Evolutionary conservation across 78 protist genomes (phyloP).

Genomic region (Dictyostelium brefeldianum): DNA sequence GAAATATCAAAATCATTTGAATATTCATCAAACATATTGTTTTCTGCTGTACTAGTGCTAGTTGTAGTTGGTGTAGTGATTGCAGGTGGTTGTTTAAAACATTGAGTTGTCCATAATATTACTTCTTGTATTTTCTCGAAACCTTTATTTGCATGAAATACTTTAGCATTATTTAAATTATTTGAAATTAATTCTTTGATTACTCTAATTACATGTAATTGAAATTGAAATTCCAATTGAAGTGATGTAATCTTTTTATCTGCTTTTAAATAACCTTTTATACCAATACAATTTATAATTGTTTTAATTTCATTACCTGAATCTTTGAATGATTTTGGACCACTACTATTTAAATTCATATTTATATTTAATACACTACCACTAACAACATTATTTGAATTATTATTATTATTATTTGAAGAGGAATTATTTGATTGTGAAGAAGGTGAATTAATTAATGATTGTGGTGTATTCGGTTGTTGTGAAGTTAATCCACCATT

Average conservation of each 20-base stretch:
- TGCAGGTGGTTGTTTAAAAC: constrained; percentile 27
- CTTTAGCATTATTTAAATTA: constrained; percentile 32
- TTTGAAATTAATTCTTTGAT: constrained; percentile 37
- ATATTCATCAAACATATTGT: neutral
- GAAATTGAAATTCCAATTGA: constrained; percentile 47
- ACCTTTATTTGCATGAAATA: constrained; percentile 25
- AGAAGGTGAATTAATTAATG: neutral
- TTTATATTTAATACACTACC: constrained; percentile 3
- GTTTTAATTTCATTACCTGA: constrained; percentile 31
- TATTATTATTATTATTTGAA: neutral
- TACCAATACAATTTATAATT: constrained; percentile 34
- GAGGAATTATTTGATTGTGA: neutral
- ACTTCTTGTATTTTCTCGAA: constrained; percentile 36
- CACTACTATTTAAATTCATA: neutral
- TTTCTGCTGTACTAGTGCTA: constrained; percentile 2
- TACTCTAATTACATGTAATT: constrained; percentile 47
- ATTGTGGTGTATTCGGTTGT: neutral
- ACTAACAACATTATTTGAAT: neutral
- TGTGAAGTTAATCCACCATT: neutral
- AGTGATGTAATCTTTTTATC: constrained; percentile 9
- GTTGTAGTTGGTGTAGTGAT: too few relatives aligned
- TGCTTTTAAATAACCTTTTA: constrained; percentile 20
- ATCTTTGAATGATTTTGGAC: constrained; percentile 17
- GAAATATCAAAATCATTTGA: constrained; percentile 15
- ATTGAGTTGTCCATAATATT: constrained; percentile 51